Base-by-base conservation (phyloP, 2,329 filamentous ascomycete species). In the Exophiala viscosa region DNA sequence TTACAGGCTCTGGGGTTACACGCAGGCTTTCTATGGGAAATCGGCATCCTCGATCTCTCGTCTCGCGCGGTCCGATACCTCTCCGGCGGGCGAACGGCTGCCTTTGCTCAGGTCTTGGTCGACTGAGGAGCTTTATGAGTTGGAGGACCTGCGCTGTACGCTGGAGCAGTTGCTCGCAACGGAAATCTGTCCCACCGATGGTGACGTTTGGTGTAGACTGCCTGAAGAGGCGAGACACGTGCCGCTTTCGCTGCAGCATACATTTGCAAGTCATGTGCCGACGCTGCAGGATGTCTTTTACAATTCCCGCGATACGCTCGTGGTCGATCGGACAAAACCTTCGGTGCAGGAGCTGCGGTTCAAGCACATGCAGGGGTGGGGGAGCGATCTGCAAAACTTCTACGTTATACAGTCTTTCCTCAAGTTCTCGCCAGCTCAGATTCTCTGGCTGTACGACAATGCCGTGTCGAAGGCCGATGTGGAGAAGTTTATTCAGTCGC, bases 381-480 rank as follows among this genome's bases (percentile, higher is more conserved):
- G 82, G 28, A 81, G 84, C 60, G 81, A 84, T 50, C 80, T 84
- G 45, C 72, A 74, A 11, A 81, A 84, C 56, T 84, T 84, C 64
- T 84, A 85, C 59, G 72, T 84, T 5, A 76, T 85, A 3, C 79
- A 85, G 60, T 81, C 84, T 56, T 82, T 84, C 76, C 70, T 84
- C 67, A 85, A 85, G 66, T 69, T 85, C 34, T 77, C 83, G 52
- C 82, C 82, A 0, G 77, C 75, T 35, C 80, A 84, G 64, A 71
- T 84, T 7, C 61, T 85, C 56, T 80, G 75, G 70, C 65, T 85
- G 50, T 76, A 76, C 50, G 77, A 83, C 55, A 72, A 81, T 57
- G 78, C 78, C 38, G 75, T 75, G 32, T 60, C 77, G 8, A 84
- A 83, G 65, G 71, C 75, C 10, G 76, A 82, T 64, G 81, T 85